phyloP scores from a whole-genome alignment of 352 stramenopile genomes.

The Hyaloperonospora brassicae region DNA sequence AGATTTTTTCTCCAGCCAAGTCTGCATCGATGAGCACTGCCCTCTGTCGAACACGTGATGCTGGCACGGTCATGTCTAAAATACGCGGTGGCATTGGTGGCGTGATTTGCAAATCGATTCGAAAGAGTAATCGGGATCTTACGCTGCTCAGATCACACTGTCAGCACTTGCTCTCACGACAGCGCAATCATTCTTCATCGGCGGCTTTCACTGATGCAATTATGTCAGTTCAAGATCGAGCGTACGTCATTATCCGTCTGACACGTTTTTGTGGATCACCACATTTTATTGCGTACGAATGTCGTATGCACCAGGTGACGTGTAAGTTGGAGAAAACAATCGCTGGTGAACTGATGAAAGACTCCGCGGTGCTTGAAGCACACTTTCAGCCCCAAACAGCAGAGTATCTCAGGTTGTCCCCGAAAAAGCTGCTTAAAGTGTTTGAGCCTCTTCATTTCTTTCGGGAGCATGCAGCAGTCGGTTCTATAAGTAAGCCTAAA shows the following conservation, averaged over 20 bases:
- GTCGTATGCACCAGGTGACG: constrained; percentile 21
- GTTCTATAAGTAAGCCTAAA: constrained; percentile 16
- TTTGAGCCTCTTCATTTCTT: constrained; percentile 61
- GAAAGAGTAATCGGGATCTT: constrained; percentile 47
- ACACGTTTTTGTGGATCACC: constrained; percentile 6
- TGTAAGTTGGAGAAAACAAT: constrained; percentile 11
- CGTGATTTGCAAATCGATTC: constrained; percentile 40
- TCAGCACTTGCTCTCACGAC: constrained; percentile 41
- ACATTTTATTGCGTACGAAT: constrained; percentile 32
- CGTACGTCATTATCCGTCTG: constrained; percentile 31
- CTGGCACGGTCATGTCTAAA: constrained; percentile 29
- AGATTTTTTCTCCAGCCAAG: constrained; percentile 55
- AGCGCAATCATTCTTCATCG: constrained; percentile 9
- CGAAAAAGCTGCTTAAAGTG: constrained; percentile 31
- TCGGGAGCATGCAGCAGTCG: constrained; percentile 14
- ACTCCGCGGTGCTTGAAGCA: constrained; percentile 20
- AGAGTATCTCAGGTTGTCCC: constrained; percentile 25
- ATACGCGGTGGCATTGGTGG: constrained; percentile 55
- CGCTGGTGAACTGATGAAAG: constrained; percentile 9
- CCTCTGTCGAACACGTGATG: constrained; percentile 12
- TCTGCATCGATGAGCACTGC: constrained; percentile 3
- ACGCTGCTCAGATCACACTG: constrained; percentile 48
- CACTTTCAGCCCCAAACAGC: constrained; percentile 29
- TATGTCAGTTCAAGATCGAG: constrained; percentile 34
- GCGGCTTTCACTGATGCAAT: constrained; percentile 4